Conservation (phyloP, 176 grass and related monocot genomes). For the Oryza brachyantha region DNA sequence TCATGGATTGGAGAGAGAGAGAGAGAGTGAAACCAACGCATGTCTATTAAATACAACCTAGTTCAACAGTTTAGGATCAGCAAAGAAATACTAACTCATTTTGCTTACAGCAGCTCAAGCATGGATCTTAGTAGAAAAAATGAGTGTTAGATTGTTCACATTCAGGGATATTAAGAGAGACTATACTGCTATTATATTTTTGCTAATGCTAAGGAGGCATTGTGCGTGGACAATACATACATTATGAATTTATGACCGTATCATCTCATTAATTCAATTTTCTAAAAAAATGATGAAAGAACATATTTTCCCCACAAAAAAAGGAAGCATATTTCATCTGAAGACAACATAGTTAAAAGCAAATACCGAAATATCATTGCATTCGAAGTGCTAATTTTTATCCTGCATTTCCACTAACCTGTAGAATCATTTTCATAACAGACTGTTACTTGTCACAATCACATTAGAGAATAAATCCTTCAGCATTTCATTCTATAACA, state of each 20-base stretch:
- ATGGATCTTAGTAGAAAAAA: not conserved
- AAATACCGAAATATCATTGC: slow-evolving; percentile 20
- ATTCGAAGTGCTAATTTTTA: not conserved
- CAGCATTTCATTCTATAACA: not conserved
- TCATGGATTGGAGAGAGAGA: not conserved
- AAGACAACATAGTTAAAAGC: not conserved
- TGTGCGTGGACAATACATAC: not conserved
- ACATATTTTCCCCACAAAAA: not conserved
- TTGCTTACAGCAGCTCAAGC: not conserved
- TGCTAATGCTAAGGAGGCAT: not conserved
- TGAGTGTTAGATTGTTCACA: not conserved
- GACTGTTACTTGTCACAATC: no score
- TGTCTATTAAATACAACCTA: not conserved
- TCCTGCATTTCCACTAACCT: slow-evolving; percentile 11
- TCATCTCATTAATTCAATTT: not conserved
- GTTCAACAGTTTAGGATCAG: not conserved
- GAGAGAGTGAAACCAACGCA: not conserved
- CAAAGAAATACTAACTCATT: not conserved
- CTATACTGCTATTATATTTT: not conserved
- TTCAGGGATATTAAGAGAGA: not conserved
- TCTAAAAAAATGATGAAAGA: no score
- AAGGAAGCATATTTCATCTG: not conserved
- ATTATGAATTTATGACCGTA: not conserved
- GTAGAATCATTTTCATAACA: not conserved
- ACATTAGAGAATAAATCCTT: slow-evolving; percentile 35